Evolutionary conservation across 1,139 yeast genomes (phyloP).

Genomic region (Spencermartinsiella ligniputridi): DNA sequence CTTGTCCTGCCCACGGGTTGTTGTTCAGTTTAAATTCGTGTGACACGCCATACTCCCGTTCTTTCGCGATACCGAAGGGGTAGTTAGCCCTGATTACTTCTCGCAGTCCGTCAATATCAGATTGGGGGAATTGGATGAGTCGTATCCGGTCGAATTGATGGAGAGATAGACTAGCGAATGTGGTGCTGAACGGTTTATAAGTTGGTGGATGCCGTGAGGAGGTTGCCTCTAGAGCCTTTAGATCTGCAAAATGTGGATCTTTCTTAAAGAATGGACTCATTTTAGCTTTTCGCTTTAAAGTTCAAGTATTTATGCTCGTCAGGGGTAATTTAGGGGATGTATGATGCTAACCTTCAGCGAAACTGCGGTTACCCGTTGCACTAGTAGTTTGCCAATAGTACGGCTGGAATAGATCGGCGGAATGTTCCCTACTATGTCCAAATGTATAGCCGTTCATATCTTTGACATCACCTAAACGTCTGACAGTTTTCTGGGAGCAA

Average conservation of each 20-base stretch:
- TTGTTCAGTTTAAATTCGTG: neutral
- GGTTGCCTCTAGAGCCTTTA: neutral
- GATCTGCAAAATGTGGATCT: neutral
- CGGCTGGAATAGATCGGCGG: too few species aligned
- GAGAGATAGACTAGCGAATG: neutral
- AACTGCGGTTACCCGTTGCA: too few species aligned
- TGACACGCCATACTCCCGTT: neutral
- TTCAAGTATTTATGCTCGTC: too few species aligned
- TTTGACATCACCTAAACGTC: too few species aligned
- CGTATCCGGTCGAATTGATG: neutral
- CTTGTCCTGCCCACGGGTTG: neutral
- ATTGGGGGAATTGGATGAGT: neutral
- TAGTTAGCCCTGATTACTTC: neutral
- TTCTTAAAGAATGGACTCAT: too few species aligned
- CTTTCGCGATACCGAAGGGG: neutral
- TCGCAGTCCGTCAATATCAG: neutral
- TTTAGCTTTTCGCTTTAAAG: too few species aligned
- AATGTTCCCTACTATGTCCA: too few species aligned
- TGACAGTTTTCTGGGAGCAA: too few species aligned
- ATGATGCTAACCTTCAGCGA: too few species aligned
- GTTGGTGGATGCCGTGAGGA: neutral
- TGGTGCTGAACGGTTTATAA: neutral
- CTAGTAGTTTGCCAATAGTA: too few species aligned
- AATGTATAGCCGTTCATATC: too few species aligned
- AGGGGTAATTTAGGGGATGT: too few species aligned